Conservation (phyloP, 345 rosid genomes). For the Clausena lansium region DNA sequence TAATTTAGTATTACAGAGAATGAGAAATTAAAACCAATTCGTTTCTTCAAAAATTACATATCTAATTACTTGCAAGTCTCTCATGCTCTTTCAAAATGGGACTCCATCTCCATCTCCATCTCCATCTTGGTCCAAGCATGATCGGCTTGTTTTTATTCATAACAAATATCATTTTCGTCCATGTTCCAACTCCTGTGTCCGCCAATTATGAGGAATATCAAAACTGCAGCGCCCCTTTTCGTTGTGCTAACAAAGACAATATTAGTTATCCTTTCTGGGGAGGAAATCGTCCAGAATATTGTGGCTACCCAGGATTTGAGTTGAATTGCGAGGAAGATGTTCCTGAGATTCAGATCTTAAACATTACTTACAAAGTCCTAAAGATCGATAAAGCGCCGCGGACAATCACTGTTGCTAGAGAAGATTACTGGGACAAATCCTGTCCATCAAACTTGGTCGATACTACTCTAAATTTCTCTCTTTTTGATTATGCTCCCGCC, state of each 20-base stretch:
- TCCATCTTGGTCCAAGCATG: not conserved
- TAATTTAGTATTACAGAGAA: too few relatives aligned
- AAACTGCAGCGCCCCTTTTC: constrained; percentile 19
- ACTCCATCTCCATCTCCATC: not conserved
- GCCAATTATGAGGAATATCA: not conserved
- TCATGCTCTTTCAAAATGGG: constrained; percentile 6
- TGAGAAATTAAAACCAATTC: too few relatives aligned
- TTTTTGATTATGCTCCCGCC: not conserved
- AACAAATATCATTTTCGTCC: not conserved
- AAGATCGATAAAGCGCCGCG: not conserved
- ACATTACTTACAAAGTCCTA: not conserved
- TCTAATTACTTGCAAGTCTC: too few relatives aligned
- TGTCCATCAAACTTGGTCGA: not conserved
- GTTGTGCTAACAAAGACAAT: constrained; percentile 14
- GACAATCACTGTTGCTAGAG: not conserved
- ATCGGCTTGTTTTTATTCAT: not conserved
- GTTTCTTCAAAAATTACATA: too few relatives aligned
- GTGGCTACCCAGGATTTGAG: constrained; percentile 5
- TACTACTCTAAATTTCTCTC: not conserved
- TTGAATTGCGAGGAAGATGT: not conserved
- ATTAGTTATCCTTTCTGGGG: constrained; percentile 39
- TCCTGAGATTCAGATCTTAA: not conserved
- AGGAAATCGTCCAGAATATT: constrained; percentile 10
- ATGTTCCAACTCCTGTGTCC: not conserved
- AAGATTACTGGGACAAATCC: not conserved